Percentiles rank a stretch among this genome's conserved stretches.
Evolutionary conservation across 257 asterid species (phyloP).

Genomic region (Ocimum tenuiflorum): DNA sequence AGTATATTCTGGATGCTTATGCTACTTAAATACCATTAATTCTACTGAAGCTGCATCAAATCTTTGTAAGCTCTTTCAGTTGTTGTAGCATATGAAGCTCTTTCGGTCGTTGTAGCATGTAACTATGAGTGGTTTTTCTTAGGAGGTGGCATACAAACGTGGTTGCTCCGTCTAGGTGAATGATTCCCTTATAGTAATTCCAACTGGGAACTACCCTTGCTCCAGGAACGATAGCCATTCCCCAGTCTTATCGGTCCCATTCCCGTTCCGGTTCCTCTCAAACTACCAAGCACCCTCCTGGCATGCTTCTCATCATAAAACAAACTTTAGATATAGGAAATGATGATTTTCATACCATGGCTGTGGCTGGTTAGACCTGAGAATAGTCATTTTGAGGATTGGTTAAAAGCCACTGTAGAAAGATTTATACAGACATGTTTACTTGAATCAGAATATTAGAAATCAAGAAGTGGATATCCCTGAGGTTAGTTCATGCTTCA

Average conservation of each 20-base stretch:
- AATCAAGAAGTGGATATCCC: not conserved
- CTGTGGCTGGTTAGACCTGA: not conserved
- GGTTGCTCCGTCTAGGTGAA: not conserved
- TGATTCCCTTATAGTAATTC: not conserved
- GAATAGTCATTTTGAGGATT: constrained; percentile 1
- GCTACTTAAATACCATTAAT: constrained; percentile 4
- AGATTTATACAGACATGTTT: not conserved
- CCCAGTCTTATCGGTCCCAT: not conserved
- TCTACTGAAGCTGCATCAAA: constrained; percentile 1
- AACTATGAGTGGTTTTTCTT: not conserved
- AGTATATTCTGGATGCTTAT: not conserved
- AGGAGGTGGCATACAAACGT: too few relatives aligned
- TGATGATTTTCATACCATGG: not conserved
- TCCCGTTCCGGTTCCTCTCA: not conserved
- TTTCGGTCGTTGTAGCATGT: not conserved
- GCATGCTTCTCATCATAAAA: not conserved
- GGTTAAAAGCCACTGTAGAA: not conserved
- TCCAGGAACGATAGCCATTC: not conserved
- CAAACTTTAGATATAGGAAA: not conserved
- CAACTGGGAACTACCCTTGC: not conserved
- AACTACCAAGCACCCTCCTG: not conserved
- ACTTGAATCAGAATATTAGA: not conserved
- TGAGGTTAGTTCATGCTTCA: not conserved
- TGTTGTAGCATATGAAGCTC: not conserved
- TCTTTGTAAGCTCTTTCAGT: not conserved